Evolutionary conservation across 1,284 basidiomycete genomes (phyloP).

Genomic region (Tranzscheliella williamsii): DNA sequence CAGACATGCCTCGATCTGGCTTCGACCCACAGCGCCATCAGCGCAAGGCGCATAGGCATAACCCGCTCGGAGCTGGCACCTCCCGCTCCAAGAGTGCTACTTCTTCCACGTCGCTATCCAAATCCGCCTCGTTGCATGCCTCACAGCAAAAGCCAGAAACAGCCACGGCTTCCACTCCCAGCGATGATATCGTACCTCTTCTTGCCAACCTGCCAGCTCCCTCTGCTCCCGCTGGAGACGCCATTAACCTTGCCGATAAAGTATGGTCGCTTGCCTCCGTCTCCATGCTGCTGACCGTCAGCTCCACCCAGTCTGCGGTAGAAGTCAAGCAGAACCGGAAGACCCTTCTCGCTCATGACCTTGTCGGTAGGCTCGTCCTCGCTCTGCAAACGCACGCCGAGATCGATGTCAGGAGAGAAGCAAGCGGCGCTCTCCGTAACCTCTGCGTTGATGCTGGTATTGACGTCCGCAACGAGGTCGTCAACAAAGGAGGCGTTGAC

Average conservation of each 20-base stretch:
- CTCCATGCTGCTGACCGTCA: slow-evolving; percentile 36
- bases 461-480: slow-evolving; percentile 41
- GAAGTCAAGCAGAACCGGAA: slow-evolving; percentile 41
- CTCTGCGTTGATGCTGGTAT: slow-evolving; percentile 53
- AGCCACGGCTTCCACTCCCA: slow-evolving; percentile 1
- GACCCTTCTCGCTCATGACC: slow-evolving; percentile 34
- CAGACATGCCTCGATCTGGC: slow-evolving; percentile 45
- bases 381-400: slow-evolving; percentile 43
- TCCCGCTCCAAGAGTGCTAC: slow-evolving; percentile 4
- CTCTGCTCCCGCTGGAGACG: neutral
- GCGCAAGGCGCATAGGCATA: slow-evolving; percentile 40
- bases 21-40: slow-evolving; percentile 44
- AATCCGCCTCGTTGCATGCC: slow-evolving; percentile 15
- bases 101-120: slow-evolving; percentile 6
- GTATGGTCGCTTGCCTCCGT: slow-evolving; percentile 57
- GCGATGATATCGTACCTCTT: slow-evolving; percentile 43
- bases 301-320: slow-evolving; percentile 27
- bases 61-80: slow-evolving; percentile 28
- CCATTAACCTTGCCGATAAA: slow-evolving; percentile 43
- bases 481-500: slow-evolving; percentile 41
- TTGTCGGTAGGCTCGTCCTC: slow-evolving; percentile 46
- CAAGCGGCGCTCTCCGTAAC: slow-evolving; percentile 56
- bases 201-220: slow-evolving; percentile 43
- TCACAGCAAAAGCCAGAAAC: slow-evolving; percentile 7
- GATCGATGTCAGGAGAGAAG: slow-evolving; percentile 53